Evolutionary conservation across 2,329 filamentous ascomycete species (phyloP).

Genomic region (Aspergillus sclerotialis): DNA sequence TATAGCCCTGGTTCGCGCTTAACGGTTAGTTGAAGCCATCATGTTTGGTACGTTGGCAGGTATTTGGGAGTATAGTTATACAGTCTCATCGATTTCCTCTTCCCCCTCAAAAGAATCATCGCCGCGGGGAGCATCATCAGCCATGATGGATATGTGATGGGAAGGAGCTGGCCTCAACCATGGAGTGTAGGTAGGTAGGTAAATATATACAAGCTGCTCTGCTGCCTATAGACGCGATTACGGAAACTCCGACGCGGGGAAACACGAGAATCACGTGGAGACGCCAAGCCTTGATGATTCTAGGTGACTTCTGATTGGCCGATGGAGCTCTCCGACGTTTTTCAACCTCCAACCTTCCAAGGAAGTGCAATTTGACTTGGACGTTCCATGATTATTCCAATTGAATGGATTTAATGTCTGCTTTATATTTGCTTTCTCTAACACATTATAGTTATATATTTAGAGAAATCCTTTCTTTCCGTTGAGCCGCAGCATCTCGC

Average conservation of each 20-base stretch:
- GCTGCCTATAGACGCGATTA: conserved; percentile 15
- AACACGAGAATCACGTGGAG: conserved; percentile 31
- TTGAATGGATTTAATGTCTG: background rate
- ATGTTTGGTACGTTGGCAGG: too few relatives aligned
- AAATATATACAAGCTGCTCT: conserved; percentile 2
- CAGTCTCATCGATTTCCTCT: conserved; percentile 40
- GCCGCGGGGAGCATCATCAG: conserved; percentile 30
- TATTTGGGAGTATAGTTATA: conserved; percentile 13
- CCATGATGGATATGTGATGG: conserved; percentile 20
- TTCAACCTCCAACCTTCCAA: conserved; percentile 9
- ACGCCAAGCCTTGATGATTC: conserved; percentile 21
- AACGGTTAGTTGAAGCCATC: conserved; percentile 1
- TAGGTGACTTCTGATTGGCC: conserved; percentile 20
- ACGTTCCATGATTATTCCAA: conserved; percentile 1
- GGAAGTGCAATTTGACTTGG: background rate
- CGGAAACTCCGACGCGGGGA: conserved; percentile 13
- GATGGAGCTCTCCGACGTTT: conserved; percentile 4
- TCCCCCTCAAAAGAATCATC: conserved; percentile 39
- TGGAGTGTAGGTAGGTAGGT: background rate
- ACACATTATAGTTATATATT: background rate
- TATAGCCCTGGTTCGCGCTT: conserved; percentile 63
- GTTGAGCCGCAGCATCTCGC: too few relatives aligned
- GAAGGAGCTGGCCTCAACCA: background rate
- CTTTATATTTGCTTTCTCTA: background rate
- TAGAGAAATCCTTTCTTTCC: too few relatives aligned